Percentiles rank a stretch among this genome's conserved stretches.
Evolutionary conservation across 495 filamentous ascomycete genomes (phyloP).

Genomic region (Hyaloscypha finlandica): DNA sequence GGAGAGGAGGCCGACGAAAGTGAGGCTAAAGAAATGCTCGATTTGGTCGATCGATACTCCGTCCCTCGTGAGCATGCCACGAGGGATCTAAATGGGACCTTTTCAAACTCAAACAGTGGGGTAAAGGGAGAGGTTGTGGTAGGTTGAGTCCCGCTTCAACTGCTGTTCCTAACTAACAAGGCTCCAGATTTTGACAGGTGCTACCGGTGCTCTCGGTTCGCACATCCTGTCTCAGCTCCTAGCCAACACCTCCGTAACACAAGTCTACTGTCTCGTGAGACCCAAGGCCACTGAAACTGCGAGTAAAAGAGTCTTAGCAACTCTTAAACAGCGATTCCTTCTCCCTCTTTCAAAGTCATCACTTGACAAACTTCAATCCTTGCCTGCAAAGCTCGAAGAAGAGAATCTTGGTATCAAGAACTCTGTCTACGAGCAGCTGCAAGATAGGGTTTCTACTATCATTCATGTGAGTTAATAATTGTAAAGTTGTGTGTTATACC

Average conservation of each 20-base stretch:
- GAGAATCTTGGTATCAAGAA: constrained; percentile 5
- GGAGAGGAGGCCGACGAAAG: constrained; percentile 19
- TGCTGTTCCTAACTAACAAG: neutral
- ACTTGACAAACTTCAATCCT: neutral
- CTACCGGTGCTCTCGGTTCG: constrained; percentile 61
- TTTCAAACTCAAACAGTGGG: neutral
- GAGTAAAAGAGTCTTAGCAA: neutral
- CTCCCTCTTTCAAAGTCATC: neutral
- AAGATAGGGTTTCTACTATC: constrained; percentile 6
- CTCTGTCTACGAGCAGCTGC: neutral
- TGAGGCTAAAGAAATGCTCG: constrained; percentile 32
- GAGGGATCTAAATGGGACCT: constrained; percentile 33
- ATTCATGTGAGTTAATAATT: neutral
- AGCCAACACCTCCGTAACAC: constrained; percentile 32
- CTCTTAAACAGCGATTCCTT: neutral
- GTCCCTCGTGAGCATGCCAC: neutral
- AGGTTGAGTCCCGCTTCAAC: neutral
- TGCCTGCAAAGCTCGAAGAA: constrained; percentile 1
- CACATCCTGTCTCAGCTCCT: constrained; percentile 54
- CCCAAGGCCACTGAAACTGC: constrained; percentile 28
- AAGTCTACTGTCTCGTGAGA: constrained; percentile 59
- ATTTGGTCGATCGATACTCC: constrained; percentile 25
- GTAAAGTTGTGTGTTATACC: constrained; percentile 32
- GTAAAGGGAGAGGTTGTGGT: neutral
- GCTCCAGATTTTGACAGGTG: constrained; percentile 54